These are phyloP conservation scores for Gremmenia infestans DNA, from an alignment of 2,329 filamentous ascomycete species.

Conservation along the genomic window DNA sequence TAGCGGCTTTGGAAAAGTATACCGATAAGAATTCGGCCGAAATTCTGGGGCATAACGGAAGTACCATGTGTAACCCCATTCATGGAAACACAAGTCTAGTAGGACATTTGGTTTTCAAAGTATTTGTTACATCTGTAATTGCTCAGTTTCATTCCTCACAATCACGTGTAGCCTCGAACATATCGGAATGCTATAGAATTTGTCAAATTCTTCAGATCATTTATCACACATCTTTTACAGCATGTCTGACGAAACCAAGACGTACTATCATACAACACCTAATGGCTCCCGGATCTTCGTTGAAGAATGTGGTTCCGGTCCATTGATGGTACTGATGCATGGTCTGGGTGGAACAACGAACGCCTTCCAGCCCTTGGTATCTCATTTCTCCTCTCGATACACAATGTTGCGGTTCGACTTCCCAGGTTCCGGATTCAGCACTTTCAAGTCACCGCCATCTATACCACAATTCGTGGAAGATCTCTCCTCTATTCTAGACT, in stretches of 20 bases:
- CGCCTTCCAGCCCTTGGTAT: constrained; percentile 16
- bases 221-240: constrained; percentile 2
- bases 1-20: not conserved
- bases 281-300: constrained; percentile 24
- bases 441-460: constrained; percentile 13
- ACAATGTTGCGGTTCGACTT: constrained; percentile 20
- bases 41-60: constrained; percentile 13
- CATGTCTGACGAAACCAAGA: constrained; percentile 17
- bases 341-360: constrained; percentile 21
- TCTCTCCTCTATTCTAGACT: constrained; percentile 10
- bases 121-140: constrained; percentile 1
- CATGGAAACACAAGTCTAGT: too few species aligned
- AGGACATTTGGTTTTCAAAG: too few species aligned
- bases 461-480: constrained; percentile 15
- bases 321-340: constrained; percentile 31
- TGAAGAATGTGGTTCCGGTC: constrained; percentile 19
- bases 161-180: not conserved
- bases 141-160: not conserved
- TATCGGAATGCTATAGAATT: too few species aligned
- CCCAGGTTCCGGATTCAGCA: constrained; percentile 17
- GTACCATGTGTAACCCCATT: too few species aligned
- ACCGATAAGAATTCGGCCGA: not conserved
- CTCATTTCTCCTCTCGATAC: constrained; percentile 14
- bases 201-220: too few species aligned
- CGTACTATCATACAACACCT: constrained; percentile 28